Evolutionary conservation across 371 early-diverging fungal species (phyloP), one percentile per base, ranked within the genome.

Genomic region (Mucor circinelloides): DNA sequence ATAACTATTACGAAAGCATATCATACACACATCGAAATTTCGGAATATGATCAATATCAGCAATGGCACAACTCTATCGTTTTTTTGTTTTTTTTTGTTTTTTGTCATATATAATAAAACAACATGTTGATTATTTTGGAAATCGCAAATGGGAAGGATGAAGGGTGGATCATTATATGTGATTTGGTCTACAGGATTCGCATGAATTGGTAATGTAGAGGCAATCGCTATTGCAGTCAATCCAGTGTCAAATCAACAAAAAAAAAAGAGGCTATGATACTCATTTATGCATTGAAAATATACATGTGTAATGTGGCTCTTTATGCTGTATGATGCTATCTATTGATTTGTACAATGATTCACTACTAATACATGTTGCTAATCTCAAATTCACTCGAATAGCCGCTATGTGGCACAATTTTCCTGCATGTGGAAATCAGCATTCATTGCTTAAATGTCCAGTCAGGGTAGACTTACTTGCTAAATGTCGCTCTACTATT

Each of bases 311-410:
- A 40, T 17, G 5, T 17, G 40, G 40, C 40, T 5, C 40, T 17
- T 40, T 15, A 40, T 40, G 40, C 17, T 40, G 5, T 40, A 40
- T 40, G 17, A 17, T 40, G 40, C 17, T 40, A 40, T 40, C 40
- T 40, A 40, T 40, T 17, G 17, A 6, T 40, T 13, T 40, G 40
- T 40, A 40, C 40, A 40, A 40, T 40, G 40, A 46, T 46, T 21
- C 19, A 0, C 46, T 10, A 46, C 21, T 56, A 56, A 15, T 56
- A 56, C 56, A 56, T 56, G 32, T 56, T 32, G 32, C 56, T 56
- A n/a, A 67, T 67, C 19, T 55, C 50, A 62, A 74, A 74, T 46
- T 74, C 71, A 19, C 60, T 74, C n/a, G 74, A 74, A 55, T 74
- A 74, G 3, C 71, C 74, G 31, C 50, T 25, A 23, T 74, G 74